These are phyloP conservation scores for Sclerotinia borealis DNA, from an alignment of 2,329 filamentous ascomycete genomes.

Conservation along the genomic window DNA sequence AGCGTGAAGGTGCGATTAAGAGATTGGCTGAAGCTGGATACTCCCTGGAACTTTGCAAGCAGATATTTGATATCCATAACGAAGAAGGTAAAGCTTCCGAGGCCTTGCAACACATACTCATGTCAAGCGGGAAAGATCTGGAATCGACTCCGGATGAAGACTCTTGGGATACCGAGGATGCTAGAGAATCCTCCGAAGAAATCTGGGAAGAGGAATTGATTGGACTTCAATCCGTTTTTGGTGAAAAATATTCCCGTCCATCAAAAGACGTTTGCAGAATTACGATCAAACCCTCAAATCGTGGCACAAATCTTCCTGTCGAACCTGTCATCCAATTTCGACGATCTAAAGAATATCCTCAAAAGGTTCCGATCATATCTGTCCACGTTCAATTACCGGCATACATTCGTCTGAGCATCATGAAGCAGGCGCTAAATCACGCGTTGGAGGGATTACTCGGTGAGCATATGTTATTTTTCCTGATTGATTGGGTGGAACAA, in stretches of 20 bases:
- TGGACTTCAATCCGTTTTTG: conserved; percentile 81
- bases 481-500: conserved; percentile 87
- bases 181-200: conserved; percentile 49
- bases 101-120: conserved; percentile 65
- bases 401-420: conserved; percentile 86
- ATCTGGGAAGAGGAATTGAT: conserved; percentile 81
- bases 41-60: conserved; percentile 73
- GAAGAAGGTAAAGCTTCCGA: conserved; percentile 76
- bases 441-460: conserved; percentile 66
- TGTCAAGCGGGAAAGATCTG: conserved; percentile 41
- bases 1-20: conserved; percentile 75
- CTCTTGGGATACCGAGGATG: conserved; percentile 33
- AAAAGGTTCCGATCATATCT: conserved; percentile 59
- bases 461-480: conserved; percentile 85
- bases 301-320: conserved; percentile 44
- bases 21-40: conserved; percentile 79
- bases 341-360: conserved; percentile 68
- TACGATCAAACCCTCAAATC: conserved; percentile 51
- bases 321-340: conserved; percentile 60
- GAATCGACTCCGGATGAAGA: conserved; percentile 35
- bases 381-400: conserved; percentile 71
- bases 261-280: conserved; percentile 65
- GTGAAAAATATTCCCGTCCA: conserved; percentile 59
- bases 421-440: conserved; percentile 68
- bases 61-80: conserved; percentile 62